Evolutionary conservation across 2,329 filamentous ascomycete species (phyloP).

Genomic region (Pseudocercospora fijiensis): DNA sequence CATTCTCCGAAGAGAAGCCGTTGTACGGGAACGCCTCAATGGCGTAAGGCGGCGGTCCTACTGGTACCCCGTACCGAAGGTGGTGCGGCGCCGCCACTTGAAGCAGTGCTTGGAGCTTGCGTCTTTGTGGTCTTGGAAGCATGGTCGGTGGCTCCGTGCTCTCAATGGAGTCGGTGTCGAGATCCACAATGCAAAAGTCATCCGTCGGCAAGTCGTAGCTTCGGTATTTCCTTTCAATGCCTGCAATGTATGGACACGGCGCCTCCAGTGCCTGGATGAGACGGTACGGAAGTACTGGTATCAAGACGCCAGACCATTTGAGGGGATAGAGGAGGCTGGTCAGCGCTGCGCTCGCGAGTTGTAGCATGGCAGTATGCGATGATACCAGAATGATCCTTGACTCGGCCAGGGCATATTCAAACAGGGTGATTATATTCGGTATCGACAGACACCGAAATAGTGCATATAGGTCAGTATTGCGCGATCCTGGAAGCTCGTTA

Average conservation of each 20-base stretch:
- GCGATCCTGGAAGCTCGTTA: conserved; percentile 89
- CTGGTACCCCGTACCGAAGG: conserved; percentile 76
- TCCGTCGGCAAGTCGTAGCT: conserved; percentile 84
- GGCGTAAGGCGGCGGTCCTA: conserved; percentile 89
- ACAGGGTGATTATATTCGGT: conserved; percentile 86
- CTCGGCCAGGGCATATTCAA: conserved; percentile 90
- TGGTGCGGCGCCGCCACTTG: conserved; percentile 90
- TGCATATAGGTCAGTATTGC: conserved; percentile 89
- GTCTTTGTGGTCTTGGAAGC: conserved; percentile 81
- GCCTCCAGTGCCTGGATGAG: conserved; percentile 89
- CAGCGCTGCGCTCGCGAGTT: conserved; percentile 86
- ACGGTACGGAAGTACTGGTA: conserved; percentile 83
- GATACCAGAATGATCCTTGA: conserved; percentile 95
- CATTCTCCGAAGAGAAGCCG: conserved; percentile 82
- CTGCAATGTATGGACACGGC: conserved; percentile 94
- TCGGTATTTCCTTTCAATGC: conserved; percentile 89
- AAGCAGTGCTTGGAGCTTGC: conserved; percentile 83
- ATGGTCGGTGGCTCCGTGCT: conserved; percentile 74
- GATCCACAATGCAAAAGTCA: conserved; percentile 90
- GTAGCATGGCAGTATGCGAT: conserved; percentile 93
- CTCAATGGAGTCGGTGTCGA: conserved; percentile 88
- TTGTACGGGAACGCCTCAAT: conserved; percentile 91
- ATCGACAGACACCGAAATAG: conserved; percentile 87
- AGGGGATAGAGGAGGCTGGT: conserved; percentile 83
- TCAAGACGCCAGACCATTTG: conserved; percentile 91